Base-by-base conservation (phyloP, 2,329 filamentous ascomycete species). In the Sporothrix brunneoviolacea region DNA sequence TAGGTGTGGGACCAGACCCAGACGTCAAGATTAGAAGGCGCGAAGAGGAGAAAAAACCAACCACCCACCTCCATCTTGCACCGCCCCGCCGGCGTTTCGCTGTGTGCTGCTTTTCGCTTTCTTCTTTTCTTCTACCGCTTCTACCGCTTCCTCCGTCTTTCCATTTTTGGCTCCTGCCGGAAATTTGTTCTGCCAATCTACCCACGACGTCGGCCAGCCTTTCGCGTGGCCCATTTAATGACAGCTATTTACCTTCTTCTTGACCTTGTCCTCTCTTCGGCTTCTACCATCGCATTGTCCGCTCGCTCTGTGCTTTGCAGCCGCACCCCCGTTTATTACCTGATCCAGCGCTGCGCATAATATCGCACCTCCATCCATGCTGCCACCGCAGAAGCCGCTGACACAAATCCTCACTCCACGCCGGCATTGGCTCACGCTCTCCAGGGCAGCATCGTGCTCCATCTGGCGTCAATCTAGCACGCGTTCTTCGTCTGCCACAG, bases 141-240 rank as follows among this genome's bases (percentile, higher is more conserved):
- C n/a, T n/a, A n/a, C n/a, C 28, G 33, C 46, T 48, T 41, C 46
- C 42, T 18, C 28, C 46, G 28, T 42, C 37, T 41, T 48, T 41
- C 46, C 46, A 41, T 39, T 41, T 41, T 24, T 41, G 46, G 46
- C 39, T 33, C 37, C 21, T 21, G 30, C 45, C 45, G 36, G 24
- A 39, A 38, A 19, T 39, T 47, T n/a, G n/a, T 27, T 19, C 15
- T 36, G 27, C 19, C 43, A 46, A 46, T 46, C 21, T 38, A 38
- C 32, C 36, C 35, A 39, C 28, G 44, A 39, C 36, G 32, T 30
- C 33, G 24, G 16, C 19, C 30, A 35, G 19, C 43, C 33, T 39
- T 48, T 48, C 44, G 27, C 44, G 44, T 47, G 44, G 44, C 42
- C 21, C 35, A 39, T 39, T 18, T 32, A 46, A 46, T 16, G 30